Percentiles rank a stretch among this genome's conserved stretches.
Conservation (phyloP, 164 flowering plant species). For the Aristolochia contorta region DNA sequence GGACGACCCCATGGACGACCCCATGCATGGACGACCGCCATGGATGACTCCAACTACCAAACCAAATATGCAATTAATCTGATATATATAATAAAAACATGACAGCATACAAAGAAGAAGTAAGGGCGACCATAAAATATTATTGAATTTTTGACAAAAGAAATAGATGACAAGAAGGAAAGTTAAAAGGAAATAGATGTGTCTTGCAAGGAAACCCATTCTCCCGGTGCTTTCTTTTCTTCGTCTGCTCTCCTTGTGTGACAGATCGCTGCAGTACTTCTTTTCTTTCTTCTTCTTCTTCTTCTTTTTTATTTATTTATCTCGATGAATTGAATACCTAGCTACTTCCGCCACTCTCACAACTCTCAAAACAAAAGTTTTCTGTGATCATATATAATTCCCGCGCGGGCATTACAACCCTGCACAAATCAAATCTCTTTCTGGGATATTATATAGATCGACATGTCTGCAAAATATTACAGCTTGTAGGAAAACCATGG, state of each 20-base stretch:
- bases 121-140: not conserved
- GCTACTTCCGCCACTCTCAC: not conserved
- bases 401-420: too few species aligned
- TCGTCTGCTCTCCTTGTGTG: not conserved
- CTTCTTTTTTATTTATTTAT: not conserved
- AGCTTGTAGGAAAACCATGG: not conserved
- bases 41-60: not conserved
- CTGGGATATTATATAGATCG: too few species aligned
- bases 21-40: not conserved
- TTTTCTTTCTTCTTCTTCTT: not conserved
- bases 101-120: too few species aligned
- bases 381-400: too few species aligned
- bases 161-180: not conserved
- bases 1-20: not conserved
- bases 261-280: constrained; percentile 1
- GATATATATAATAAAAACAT: not conserved
- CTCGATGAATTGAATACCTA: too few species aligned
- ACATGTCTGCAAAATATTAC: not conserved
- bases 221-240: not conserved
- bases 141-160: not conserved
- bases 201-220: constrained; percentile 1
- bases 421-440: not conserved
- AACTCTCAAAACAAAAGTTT: not conserved
- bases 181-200: not conserved
- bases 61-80: not conserved